Conservation (phyloP, 140 eudicot species). For the Erigeron philadelphicus region DNA sequence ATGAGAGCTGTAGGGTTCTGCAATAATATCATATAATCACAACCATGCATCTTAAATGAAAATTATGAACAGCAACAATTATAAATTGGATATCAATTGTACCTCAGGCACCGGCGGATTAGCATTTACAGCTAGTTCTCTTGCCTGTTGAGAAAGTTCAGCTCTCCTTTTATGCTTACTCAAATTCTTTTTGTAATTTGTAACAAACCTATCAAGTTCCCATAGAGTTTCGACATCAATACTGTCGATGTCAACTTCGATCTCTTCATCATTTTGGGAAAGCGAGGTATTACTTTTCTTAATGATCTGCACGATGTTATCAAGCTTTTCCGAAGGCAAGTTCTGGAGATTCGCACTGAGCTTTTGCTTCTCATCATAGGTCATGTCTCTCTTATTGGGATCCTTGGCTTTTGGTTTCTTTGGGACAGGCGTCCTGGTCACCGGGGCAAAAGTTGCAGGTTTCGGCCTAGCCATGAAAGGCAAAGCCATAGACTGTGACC, state of each 20-base stretch:
- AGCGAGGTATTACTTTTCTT: conserved; percentile 68
- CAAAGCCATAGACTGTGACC: conserved; percentile 48
- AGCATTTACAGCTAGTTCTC: conserved; percentile 41
- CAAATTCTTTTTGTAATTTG: conserved; percentile 85
- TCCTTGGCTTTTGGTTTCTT: conserved; percentile 94
- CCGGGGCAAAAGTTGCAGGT: conserved; percentile 38
- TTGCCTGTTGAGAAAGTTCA: conserved; percentile 58
- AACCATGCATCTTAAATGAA: conserved; percentile 6
- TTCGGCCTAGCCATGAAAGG: conserved; percentile 38
- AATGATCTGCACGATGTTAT: conserved; percentile 75
- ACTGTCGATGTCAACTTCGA: conserved; percentile 92
- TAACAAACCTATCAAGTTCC: conserved; percentile 97
- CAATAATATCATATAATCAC: conserved; percentile 21
- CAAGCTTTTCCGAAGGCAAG: conserved; percentile 83
- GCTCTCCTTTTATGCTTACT: conserved; percentile 85
- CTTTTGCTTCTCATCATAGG: conserved; percentile 85
- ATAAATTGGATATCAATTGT: conserved; percentile 8
- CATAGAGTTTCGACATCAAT: conserved; percentile 91
- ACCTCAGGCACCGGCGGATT: conserved; percentile 34
- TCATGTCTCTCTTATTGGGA: conserved; percentile 90
- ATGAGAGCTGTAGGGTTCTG: conserved; percentile 47
- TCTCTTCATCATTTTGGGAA: conserved; percentile 76
- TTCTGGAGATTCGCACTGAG: conserved; percentile 82
- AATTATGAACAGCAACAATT: background rate
- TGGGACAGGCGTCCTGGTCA: conserved; percentile 57